These are phyloP conservation scores for Parmales sp. DNA, from an alignment of 108 stramenopile species.

Conservation along the genomic window DNA sequence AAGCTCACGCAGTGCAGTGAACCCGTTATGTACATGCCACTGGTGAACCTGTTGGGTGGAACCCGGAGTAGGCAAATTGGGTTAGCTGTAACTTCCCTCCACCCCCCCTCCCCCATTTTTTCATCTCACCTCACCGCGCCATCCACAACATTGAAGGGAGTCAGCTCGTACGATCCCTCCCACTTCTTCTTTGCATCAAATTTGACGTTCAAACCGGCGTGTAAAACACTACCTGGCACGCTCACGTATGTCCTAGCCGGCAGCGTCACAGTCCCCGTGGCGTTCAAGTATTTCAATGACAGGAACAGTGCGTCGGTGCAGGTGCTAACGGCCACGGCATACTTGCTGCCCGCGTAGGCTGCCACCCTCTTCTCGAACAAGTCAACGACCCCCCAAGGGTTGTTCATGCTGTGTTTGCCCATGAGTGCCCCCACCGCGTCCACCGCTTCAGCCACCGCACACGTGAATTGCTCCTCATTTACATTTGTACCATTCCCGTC, in stretches of 20 bases:
- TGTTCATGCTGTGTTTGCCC: too few relatives aligned
- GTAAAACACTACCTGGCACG: not conserved
- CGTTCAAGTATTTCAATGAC: not conserved
- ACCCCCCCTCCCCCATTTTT: too few relatives aligned
- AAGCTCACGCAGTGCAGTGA: not conserved
- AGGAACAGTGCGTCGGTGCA: not conserved
- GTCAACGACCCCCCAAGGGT: not conserved
- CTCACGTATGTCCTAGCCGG: not conserved
- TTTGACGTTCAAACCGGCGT: not conserved
- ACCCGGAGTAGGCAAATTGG: too few relatives aligned
- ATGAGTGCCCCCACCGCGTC: too few relatives aligned
- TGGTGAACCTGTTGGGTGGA: not conserved
- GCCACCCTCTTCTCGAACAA: not conserved
- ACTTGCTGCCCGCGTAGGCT: not conserved
- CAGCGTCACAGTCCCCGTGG: not conserved
- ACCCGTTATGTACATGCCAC: not conserved
- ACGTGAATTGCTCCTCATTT: too few relatives aligned
- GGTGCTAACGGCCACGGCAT: not conserved
- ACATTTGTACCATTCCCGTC: too few relatives aligned
- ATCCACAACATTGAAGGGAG: not conserved
- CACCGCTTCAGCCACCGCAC: too few relatives aligned
- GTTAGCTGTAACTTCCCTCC: too few relatives aligned
- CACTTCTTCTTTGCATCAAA: not conserved
- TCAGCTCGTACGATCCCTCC: not conserved
- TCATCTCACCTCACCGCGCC: too few relatives aligned